Base-by-base conservation (phyloP, 257 asterid genomes). In the Penstemon davidsonii region DNA sequence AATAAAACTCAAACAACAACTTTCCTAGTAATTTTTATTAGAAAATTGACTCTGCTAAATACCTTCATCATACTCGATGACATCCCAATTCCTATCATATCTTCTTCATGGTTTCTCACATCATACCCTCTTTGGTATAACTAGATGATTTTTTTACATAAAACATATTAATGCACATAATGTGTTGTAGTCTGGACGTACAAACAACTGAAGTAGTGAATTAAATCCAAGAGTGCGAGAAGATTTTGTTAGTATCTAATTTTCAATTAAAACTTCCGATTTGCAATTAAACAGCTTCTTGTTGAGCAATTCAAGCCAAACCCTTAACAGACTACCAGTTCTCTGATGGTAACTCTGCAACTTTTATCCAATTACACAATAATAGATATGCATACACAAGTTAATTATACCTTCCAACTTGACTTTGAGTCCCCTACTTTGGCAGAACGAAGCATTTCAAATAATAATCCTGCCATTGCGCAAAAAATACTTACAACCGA, bases 361-460 rank as follows among this genome's bases (percentile, higher is more conserved):
- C 18, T 15, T 15, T 15, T 15, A 15, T 15, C 18, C 18, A 15
- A 15, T 15, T 15, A 15, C 18, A 15, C 0, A 15, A 15, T 15
- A 64, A 64, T 37, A 65, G 46, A 41, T 8, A 61, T 15, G 43
- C n/a, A 6, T 15, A 38, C 37, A 18, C 57, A 57, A 65, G 62
- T 9, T 73, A 43, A 51, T 58, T 53, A 42, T 87, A 93, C 99
- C 99, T 93, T 93, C 96, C 96, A 93, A 68, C 87, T 83, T 65
- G 96, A 83, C 81, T 87, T 93, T 55, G 96, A 90, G 78, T 88
- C 97, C 82, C 94, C 94, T 70, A 88, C 81, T 83, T 82, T 90
- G 60, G 96, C 86, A 19, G 96, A 87, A 67, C 97, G 91, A 75
- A 93, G 97, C 99, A 93, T 93, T 85, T 93, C 99, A 71, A 79